Percentiles rank a stretch among this genome's conserved stretches.
phyloP scores from a whole-genome alignment of 164 flowering plant genomes.

The Echeveria elegans region DNA sequence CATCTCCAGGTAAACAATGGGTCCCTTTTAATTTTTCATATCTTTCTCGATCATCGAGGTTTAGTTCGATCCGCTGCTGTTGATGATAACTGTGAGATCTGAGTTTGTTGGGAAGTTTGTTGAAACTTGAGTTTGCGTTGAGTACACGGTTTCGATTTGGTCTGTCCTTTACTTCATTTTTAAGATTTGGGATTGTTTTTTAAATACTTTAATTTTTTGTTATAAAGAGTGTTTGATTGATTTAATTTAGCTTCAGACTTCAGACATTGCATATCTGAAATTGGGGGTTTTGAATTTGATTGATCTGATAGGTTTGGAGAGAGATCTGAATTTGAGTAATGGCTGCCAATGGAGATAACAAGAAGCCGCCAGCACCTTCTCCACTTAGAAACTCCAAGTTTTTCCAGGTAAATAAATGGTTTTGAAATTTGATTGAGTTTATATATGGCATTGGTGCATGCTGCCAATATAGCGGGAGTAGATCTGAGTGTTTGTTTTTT shows the following conservation, averaged over 20 bases:
- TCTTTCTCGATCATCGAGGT: neutral
- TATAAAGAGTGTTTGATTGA: constrained; percentile 7
- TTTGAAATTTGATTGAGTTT: neutral
- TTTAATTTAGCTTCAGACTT: neutral
- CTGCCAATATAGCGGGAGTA: too few species aligned
- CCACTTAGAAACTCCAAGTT: constrained; percentile 39
- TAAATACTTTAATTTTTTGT: neutral
- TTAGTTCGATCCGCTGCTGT: neutral
- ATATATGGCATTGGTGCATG: neutral
- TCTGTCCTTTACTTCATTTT: neutral
- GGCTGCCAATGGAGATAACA: constrained; percentile 34
- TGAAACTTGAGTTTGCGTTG: neutral
- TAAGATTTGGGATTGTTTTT: neutral
- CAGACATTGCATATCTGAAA: too few species aligned
- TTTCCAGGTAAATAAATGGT: constrained; percentile 44
- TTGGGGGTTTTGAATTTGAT: neutral
- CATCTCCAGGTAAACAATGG: constrained; percentile 4
- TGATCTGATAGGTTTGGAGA: constrained; percentile 1
- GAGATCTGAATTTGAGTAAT: neutral
- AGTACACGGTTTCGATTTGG: neutral
- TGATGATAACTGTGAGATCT: neutral
- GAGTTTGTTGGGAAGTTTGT: neutral
- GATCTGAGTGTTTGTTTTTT: neutral
- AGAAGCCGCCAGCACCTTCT: constrained; percentile 74
- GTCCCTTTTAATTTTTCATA: neutral